Conservation (phyloP, 108 stramenopile species). For the Pseudonitzschia multiseries region DNA sequence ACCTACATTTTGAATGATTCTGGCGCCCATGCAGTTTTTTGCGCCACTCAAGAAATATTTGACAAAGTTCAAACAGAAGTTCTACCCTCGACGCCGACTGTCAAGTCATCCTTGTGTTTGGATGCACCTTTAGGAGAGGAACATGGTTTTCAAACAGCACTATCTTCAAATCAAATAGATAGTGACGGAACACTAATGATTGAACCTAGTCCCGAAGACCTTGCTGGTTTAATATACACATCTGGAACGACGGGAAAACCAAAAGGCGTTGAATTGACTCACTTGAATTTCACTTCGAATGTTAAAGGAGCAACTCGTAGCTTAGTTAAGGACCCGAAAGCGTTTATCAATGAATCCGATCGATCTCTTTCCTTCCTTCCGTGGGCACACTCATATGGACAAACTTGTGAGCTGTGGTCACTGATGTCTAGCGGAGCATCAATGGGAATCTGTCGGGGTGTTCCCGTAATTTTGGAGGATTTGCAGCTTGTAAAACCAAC, state of each 20-base stretch:
- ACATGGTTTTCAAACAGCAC: constrained; percentile 51
- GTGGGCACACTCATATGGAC: constrained; percentile 88
- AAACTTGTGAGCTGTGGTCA: constrained; percentile 83
- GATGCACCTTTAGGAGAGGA: constrained; percentile 69
- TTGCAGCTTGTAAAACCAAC: constrained; percentile 75
- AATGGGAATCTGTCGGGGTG: constrained; percentile 74
- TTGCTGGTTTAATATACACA: constrained; percentile 92
- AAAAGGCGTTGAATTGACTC: constrained; percentile 84
- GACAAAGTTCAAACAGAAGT: constrained; percentile 66
- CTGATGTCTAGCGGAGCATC: constrained; percentile 77
- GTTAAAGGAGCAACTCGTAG: constrained; percentile 42
- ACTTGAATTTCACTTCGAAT: constrained; percentile 80
- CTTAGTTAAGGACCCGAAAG: constrained; percentile 67
- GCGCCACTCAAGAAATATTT: constrained; percentile 84
- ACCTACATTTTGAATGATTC: constrained; percentile 93
- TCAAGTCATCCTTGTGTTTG: constrained; percentile 71
- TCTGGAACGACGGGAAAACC: constrained; percentile 94
- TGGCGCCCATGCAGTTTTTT: constrained; percentile 63
- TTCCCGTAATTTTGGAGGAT: constrained; percentile 75
- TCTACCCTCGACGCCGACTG: constrained; percentile 59
- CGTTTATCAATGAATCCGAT: constrained; percentile 57
- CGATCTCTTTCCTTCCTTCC: constrained; percentile 30
- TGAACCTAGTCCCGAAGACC: constrained; percentile 44
- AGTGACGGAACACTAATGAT: constrained; percentile 27
- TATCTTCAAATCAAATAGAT: constrained; percentile 47